phyloP scores from a whole-genome alignment of 306 rosid species.

The Amphicarpaea edgeworthii region DNA sequence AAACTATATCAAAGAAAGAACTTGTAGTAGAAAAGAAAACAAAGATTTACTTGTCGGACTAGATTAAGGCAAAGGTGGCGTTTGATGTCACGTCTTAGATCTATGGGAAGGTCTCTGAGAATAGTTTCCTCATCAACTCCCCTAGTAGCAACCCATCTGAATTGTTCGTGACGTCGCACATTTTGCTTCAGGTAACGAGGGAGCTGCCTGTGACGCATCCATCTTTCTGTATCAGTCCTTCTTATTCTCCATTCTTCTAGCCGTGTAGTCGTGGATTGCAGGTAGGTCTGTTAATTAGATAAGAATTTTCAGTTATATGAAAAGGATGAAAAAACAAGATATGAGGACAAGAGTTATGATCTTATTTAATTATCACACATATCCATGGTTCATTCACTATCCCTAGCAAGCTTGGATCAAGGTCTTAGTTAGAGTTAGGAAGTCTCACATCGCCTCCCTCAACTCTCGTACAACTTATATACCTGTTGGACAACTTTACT shows the following conservation, averaged over 20 bases:
- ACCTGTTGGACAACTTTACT: no score
- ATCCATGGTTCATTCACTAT: background rate
- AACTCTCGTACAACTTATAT: no score
- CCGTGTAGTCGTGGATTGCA: constrained; percentile 59
- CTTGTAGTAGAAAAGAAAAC: background rate
- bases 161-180: constrained; percentile 61
- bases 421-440: no score
- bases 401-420: constrained; percentile 14
- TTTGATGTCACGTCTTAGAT: constrained; percentile 66
- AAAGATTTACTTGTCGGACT: constrained; percentile 57
- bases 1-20: constrained; percentile 15
- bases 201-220: constrained; percentile 71
- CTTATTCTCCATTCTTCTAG: constrained; percentile 67
- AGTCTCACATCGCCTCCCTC: no score
- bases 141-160: constrained; percentile 62
- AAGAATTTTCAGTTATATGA: constrained; percentile 10
- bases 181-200: constrained; percentile 54
- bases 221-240: constrained; percentile 61
- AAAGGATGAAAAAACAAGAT: constrained; percentile 17
- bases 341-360: background rate
- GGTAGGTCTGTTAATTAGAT: constrained; percentile 50
- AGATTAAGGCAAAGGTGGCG: constrained; percentile 63
- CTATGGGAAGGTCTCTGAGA: constrained; percentile 60
- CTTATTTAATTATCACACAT: background rate
- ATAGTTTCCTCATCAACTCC: constrained; percentile 67